Base-by-base conservation (phyloP, 129 eudicot species). In the Flaveria sonorensis region DNA sequence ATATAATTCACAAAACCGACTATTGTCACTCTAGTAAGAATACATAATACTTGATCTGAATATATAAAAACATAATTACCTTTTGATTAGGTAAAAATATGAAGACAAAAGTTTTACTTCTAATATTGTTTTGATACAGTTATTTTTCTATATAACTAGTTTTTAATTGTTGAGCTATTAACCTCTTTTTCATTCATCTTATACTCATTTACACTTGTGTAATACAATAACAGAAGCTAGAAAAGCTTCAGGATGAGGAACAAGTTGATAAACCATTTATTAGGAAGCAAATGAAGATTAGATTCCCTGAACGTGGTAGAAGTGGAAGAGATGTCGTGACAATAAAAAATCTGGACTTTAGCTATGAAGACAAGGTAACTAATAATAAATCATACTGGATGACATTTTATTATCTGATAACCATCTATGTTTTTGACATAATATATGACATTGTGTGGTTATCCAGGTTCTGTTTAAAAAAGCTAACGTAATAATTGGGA, bases 221-320 rank as follows among this genome's bases (percentile, higher is more conserved):
- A 52, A 26, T 66, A 63, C 69, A 57, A 81, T 68, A 59, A 76
- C 89, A 94, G 98, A 94, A 91, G 80, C 88, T 94, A 79, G 98
- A 91, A 79, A 94, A 94, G 81, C 98, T 93, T 77, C 97, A 90
- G 77, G 97, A 94, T 6, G 93, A 72, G 79, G 98, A 94, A 82
- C 97, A 87, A 83, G 88, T 94, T 68, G 98, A 94, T 79, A 94
- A 94, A 82, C 98, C 98, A 32, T 94, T 94, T 76, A 87, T 91
- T 47, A 73, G 98, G 79, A 94, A 94, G 82, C 98, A 91, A 86
- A 91, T 91, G 92, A 94, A 85, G 87, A 94, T 94, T 77, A 87
- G 93, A 81, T 94, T 94, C 73, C 98, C 98, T 2, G 98, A 91
- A 81, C 98, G 97, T 61, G 97, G 93, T 71, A 88, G 88, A 85